Conservation (phyloP, 2,329 filamentous ascomycete genomes). For the Diaporthe humulicola region DNA sequence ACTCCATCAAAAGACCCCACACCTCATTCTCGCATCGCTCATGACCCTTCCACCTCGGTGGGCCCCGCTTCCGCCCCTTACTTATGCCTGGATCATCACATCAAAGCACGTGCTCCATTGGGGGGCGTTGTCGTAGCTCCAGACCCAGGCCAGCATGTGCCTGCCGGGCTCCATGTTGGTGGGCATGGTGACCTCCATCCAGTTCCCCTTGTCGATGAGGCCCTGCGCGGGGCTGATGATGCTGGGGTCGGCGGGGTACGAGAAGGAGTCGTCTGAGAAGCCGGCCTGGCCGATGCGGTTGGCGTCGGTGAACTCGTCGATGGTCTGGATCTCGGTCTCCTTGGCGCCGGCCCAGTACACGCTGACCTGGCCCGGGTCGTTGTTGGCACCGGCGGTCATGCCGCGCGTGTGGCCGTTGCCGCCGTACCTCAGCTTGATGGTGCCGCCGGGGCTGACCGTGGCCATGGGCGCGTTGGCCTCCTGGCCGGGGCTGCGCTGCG, state of each 20-base stretch:
- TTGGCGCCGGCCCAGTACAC: constrained; percentile 28
- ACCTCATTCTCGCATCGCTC: constrained; percentile 16
- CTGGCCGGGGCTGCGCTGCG: constrained; percentile 24
- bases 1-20: constrained; percentile 23
- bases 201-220: constrained; percentile 28
- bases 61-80: neutral
- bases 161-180: constrained; percentile 27
- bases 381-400: constrained; percentile 12
- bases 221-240: constrained; percentile 26
- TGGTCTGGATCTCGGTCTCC: constrained; percentile 30
- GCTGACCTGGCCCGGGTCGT: constrained; percentile 22
- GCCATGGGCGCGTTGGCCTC: constrained; percentile 26
- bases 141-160: constrained; percentile 30
- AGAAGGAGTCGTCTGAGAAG: constrained; percentile 28
- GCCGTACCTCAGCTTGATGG: constrained; percentile 28
- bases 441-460: constrained; percentile 25
- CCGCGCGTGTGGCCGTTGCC: constrained; percentile 27
- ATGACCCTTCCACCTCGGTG: constrained; percentile 5
- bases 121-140: constrained; percentile 19
- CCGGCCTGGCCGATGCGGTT: constrained; percentile 29
- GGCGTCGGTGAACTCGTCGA: constrained; percentile 30
- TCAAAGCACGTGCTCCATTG: constrained; percentile 29
- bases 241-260: constrained; percentile 20
- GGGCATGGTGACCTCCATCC: constrained; percentile 27
- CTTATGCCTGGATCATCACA: constrained; percentile 23